These are phyloP conservation scores for Amauroascus verrucosus DNA, from an alignment of 2,329 filamentous ascomycete genomes.

Conservation along the genomic window DNA sequence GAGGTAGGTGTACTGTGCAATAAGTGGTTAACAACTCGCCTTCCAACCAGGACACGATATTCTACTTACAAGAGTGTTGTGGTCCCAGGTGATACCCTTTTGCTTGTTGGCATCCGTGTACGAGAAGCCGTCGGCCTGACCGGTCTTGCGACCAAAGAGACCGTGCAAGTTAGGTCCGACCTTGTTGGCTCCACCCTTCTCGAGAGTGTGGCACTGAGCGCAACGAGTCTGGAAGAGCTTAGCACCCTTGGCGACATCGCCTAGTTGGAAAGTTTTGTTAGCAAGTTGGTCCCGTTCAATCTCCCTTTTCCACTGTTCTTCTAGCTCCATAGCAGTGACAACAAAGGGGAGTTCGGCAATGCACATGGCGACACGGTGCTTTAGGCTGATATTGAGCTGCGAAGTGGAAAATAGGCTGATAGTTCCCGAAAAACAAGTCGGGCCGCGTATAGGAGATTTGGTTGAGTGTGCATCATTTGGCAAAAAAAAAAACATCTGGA, in stretches of 20 bases:
- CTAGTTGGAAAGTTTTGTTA: constrained; percentile 11
- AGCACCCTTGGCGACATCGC: constrained; percentile 16
- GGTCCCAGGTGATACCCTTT: constrained; percentile 82
- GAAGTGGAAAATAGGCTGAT: too few species aligned
- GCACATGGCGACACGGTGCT: not conserved
- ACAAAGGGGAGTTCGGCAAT: constrained; percentile 7
- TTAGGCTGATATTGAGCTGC: too few species aligned
- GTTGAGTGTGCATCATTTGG: too few species aligned
- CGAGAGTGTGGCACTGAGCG: constrained; percentile 96
- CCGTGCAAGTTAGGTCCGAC: constrained; percentile 94
- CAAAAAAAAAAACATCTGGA: too few species aligned
- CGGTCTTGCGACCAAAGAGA: constrained; percentile 93
- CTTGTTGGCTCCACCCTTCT: constrained; percentile 88
- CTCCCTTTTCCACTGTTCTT: constrained; percentile 10
- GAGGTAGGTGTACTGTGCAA: constrained; percentile 77
- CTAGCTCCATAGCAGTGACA: constrained; percentile 11
- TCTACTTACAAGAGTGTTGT: constrained; percentile 63
- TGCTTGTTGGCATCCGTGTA: constrained; percentile 99
- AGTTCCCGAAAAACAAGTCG: too few species aligned
- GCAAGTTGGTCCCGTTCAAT: constrained; percentile 10
- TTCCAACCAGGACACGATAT: not conserved
- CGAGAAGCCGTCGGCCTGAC: constrained; percentile 79
- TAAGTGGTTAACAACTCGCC: not conserved
- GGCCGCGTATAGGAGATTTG: too few species aligned
- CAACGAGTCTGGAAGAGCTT: constrained; percentile 58